A percentile compares a stretch with the other conserved stretches of the same genome.
Conservation (phyloP, 306 rosid species). For the Fragaria iinumae region DNA sequence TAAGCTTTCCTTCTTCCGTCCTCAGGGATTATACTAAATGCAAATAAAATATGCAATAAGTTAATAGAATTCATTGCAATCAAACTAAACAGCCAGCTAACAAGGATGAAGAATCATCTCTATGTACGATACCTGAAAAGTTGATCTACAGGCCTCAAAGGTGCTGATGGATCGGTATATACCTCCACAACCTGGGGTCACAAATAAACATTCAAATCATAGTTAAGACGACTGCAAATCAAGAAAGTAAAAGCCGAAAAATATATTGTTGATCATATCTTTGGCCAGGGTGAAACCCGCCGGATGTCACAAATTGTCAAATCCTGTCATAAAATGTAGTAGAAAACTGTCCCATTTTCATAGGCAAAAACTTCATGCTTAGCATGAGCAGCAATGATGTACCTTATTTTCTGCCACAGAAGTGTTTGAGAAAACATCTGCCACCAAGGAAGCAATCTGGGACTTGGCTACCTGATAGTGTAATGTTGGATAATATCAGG, state of each 20-base stretch:
- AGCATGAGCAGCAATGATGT: background rate
- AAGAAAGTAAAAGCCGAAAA: background rate
- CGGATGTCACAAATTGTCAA: background rate
- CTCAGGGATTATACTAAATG: slow-evolving; percentile 66
- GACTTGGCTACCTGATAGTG: slow-evolving; percentile 63
- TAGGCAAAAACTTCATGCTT: background rate
- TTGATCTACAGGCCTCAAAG: slow-evolving; percentile 59
- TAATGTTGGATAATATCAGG: background rate
- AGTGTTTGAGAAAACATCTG: slow-evolving; percentile 88
- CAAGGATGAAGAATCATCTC: background rate
- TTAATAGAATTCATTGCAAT: background rate
- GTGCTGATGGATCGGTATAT: slow-evolving; percentile 66
- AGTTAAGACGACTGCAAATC: background rate
- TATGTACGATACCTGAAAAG: slow-evolving; percentile 82
- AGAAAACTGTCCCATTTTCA: background rate
- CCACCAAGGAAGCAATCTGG: slow-evolving; percentile 80
- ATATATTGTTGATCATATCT: background rate
- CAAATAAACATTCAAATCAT: background rate
- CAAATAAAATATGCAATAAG: background rate
- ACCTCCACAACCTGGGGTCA: slow-evolving; percentile 73
- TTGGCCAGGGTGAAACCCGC: background rate
- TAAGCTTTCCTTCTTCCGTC: slow-evolving; percentile 89
- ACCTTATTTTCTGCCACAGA: slow-evolving; percentile 93
- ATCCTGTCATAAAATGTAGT: background rate
- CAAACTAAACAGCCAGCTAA: background rate